A percentile compares a stretch with the other conserved stretches of the same genome.
Evolutionary conservation across 2,329 filamentous ascomycete species (phyloP).

Genomic region (Calonectria pteridis): DNA sequence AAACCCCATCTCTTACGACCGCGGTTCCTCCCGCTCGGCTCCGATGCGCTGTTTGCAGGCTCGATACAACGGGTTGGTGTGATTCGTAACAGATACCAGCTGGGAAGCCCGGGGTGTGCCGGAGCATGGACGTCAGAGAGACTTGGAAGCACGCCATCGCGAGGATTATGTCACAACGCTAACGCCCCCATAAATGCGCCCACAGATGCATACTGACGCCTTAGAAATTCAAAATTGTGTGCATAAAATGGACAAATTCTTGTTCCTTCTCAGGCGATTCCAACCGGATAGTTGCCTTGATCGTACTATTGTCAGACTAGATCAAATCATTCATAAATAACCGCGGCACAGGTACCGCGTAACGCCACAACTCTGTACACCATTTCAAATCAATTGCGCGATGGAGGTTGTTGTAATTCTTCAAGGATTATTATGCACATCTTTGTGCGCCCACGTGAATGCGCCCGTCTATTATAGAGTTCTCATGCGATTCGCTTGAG

Average conservation of each 20-base stretch:
- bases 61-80: background rate
- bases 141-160: conserved; percentile 38
- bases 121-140: conserved; percentile 10
- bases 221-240: conserved; percentile 28
- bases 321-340: background rate
- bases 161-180: conserved; percentile 37
- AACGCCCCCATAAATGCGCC: conserved; percentile 9
- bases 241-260: background rate
- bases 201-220: conserved; percentile 25
- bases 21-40: conserved; percentile 23
- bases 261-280: background rate
- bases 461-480: background rate
- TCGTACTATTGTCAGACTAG: conserved; percentile 14
- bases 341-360: background rate
- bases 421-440: background rate
- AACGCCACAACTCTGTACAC: background rate
- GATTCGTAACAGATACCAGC: conserved; percentile 18
- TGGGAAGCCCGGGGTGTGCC: conserved; percentile 8
- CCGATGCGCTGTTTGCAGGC: conserved; percentile 20
- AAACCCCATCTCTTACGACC: conserved; percentile 28
- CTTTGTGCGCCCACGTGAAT: background rate
- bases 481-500: background rate
- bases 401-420: no score
- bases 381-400: background rate
- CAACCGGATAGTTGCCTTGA: background rate